phyloP scores from a whole-genome alignment of 345 rosid genomes.

The Eucalyptus decipiens region DNA sequence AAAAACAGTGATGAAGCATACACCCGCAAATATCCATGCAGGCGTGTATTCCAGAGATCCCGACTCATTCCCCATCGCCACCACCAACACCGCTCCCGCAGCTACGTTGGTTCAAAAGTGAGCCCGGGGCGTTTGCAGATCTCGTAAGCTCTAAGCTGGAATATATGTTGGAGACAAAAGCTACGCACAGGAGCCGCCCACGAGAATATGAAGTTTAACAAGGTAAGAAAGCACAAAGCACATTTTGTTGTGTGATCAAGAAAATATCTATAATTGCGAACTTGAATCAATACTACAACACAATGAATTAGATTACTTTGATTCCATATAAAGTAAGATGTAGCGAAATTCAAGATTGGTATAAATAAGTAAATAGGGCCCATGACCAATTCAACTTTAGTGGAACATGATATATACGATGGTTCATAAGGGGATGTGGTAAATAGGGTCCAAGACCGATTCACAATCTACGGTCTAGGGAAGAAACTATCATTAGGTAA shows the following conservation, averaged over 20 bases:
- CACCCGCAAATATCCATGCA: conserved; percentile 74
- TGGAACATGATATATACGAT: background rate
- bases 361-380: background rate
- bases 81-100: background rate
- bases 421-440: background rate
- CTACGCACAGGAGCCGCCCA: background rate
- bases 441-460: background rate
- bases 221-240: background rate
- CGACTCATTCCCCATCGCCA: background rate
- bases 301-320: background rate
- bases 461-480: background rate
- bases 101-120: background rate
- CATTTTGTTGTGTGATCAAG: background rate
- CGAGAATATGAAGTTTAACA: background rate
- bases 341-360: background rate
- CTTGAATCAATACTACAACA: background rate
- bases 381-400: background rate
- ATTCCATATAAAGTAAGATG: background rate
- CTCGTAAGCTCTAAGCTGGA: background rate
- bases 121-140: background rate
- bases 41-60: conserved; percentile 54
- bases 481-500: background rate
- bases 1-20: conserved; percentile 58
- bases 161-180: background rate
- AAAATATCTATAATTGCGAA: background rate